Evolutionary conservation across 768 basidiomycete species (phyloP).

Genomic region (Podaxis mareebaensis): DNA sequence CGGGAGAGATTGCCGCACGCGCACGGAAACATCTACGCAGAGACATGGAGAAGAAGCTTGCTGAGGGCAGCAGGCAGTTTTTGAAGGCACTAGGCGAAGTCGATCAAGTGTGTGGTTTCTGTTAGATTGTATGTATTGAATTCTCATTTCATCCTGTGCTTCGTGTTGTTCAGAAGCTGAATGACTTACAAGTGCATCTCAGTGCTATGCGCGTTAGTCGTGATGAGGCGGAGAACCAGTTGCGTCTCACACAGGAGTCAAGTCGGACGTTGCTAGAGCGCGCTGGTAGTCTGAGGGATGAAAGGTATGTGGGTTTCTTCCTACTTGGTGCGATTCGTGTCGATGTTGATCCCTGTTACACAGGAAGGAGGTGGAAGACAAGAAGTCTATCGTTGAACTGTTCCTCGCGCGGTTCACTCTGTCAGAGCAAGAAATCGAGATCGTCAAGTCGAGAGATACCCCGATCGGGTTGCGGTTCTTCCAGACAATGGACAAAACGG

Average conservation of each 20-base stretch:
- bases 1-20: constrained; percentile 66
- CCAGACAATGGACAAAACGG: constrained; percentile 83
- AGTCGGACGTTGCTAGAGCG: constrained; percentile 82
- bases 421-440: constrained; percentile 65
- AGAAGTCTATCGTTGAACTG: constrained; percentile 69
- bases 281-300: constrained; percentile 72
- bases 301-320: constrained; percentile 50
- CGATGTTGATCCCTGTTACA: neutral
- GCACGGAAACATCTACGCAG: constrained; percentile 79
- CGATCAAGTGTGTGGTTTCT: constrained; percentile 68
- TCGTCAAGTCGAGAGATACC: constrained; percentile 77
- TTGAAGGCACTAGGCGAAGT: constrained; percentile 85
- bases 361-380: constrained; percentile 71
- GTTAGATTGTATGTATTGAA: constrained; percentile 8
- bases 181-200: constrained; percentile 75
- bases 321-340: neutral
- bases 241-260: constrained; percentile 72
- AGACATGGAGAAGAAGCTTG: constrained; percentile 83
- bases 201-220: constrained; percentile 79
- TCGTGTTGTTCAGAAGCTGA: constrained; percentile 65
- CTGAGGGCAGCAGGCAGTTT: constrained; percentile 81
- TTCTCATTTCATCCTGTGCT: constrained; percentile 2
- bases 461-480: constrained; percentile 80
- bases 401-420: constrained; percentile 91
- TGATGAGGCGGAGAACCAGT: constrained; percentile 78